Evolutionary conservation across 257 asterid species (phyloP).

Genomic region (Scutellaria galericulata): DNA sequence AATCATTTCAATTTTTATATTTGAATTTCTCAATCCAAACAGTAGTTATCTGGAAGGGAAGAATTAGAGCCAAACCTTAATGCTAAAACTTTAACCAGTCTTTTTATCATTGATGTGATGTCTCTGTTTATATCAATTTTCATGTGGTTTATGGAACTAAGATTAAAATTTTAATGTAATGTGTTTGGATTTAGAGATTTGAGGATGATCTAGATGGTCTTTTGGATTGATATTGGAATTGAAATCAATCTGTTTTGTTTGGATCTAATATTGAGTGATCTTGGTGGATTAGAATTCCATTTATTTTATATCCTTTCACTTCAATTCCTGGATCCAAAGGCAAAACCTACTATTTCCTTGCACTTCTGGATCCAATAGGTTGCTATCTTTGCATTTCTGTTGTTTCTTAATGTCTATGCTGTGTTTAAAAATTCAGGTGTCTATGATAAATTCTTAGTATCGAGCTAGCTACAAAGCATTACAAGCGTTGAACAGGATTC

Average conservation of each 20-base stretch:
- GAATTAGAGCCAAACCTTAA: not conserved
- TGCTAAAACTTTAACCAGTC: not conserved
- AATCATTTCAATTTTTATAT: no score
- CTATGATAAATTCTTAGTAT: conserved; percentile 42
- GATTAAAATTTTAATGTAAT: not conserved
- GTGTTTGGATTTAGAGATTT: not conserved
- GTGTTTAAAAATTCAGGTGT: conserved; percentile 40
- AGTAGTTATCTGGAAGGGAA: not conserved
- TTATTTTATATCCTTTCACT: not conserved
- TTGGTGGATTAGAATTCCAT: no score
- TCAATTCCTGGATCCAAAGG: not conserved
- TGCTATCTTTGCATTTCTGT: no score
- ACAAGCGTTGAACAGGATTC: conserved; percentile 33
- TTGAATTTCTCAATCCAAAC: no score
- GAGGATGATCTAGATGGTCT: no score
- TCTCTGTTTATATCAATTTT: not conserved
- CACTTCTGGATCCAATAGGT: no score
- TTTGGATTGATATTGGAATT: no score
- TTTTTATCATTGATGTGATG: not conserved
- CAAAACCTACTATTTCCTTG: no score
- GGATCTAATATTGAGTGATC: no score
- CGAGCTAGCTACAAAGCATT: conserved; percentile 46
- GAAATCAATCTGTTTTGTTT: no score
- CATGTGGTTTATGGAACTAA: conserved; percentile 17
- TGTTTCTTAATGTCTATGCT: not conserved